Evolutionary conservation across 257 asterid genomes (phyloP).

Genomic region (Petunia secreta): DNA sequence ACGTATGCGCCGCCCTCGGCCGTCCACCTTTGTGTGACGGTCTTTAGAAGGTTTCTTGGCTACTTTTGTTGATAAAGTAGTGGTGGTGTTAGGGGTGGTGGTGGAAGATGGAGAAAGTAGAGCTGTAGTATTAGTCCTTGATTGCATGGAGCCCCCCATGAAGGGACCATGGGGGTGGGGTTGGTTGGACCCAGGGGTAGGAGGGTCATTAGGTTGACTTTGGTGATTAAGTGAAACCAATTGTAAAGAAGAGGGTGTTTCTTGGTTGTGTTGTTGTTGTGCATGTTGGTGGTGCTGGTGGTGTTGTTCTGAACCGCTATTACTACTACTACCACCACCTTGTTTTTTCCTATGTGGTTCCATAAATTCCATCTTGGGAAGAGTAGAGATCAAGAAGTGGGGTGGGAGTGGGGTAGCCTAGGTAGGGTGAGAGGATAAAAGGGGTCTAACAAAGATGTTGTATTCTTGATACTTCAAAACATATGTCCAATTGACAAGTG

Average conservation of each 20-base stretch:
- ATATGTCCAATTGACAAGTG: slow-evolving; percentile 11
- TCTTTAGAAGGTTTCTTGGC: slow-evolving; percentile 42
- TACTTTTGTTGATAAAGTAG: neutral
- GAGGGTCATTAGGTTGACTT: slow-evolving; percentile 30
- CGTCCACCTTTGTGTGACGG: slow-evolving; percentile 52
- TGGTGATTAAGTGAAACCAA: slow-evolving; percentile 8
- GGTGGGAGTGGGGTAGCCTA: neutral
- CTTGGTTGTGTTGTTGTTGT: slow-evolving; percentile 16
- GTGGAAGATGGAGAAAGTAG: slow-evolving; percentile 30
- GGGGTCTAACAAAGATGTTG: neutral
- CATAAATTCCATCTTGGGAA: slow-evolving; percentile 28
- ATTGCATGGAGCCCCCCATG: slow-evolving; percentile 44
- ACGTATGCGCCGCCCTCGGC: slow-evolving; percentile 48
- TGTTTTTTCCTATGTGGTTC: slow-evolving; percentile 16
- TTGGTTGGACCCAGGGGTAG: slow-evolving; percentile 27
- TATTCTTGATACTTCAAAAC: neutral
- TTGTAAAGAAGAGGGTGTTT: slow-evolving; percentile 25
- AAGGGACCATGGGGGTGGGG: slow-evolving; percentile 33
- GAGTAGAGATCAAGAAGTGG: neutral
- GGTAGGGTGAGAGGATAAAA: neutral
- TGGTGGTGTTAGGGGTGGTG: slow-evolving; percentile 1
- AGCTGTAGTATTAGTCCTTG: slow-evolving; percentile 22
- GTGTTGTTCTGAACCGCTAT: slow-evolving; percentile 9
- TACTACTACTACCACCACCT: neutral
- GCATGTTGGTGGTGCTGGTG: slow-evolving; percentile 6